Evolutionary conservation across 306 rosid genomes (phyloP), one percentile per base, ranked within the genome.

Genomic region (Trichosanthes truncata): DNA sequence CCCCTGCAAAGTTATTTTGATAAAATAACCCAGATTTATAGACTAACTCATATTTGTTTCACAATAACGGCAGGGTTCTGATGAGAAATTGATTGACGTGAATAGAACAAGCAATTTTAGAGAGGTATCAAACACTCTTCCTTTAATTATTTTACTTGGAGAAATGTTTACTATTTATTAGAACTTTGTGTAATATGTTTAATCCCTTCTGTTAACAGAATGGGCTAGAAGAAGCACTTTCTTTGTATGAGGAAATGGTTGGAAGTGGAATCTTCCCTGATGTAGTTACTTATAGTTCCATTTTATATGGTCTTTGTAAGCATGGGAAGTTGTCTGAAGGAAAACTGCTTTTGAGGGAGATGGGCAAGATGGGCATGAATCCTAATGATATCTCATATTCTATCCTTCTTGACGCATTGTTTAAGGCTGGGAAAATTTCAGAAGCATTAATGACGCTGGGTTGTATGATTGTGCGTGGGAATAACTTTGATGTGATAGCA

Each of bases 381-480:
- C 96, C 93, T 75, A 93, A 91, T 84, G 89, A 90, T 75, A 79
- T 90, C 77, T 90, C 97, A 7, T 91, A 86, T 85, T 83, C 99
- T 51, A 90, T 89, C 49, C 65, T 93, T 65, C 81, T 89, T 46
- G 87, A 89, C 79, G 80, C 86, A 61, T 84, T 93, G 78, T 86
- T 92, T 68, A 93, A 93, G 80, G 87, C 89, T 36, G 88, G 91
- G 52, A 88, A 85, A 81, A 66, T 57, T 18, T 31, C 82, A 84
- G 97, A 95, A 82, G 97, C 96, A 82, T 85, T 85, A 79, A 81
- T 57, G 79, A 81, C 86, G 83, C 92, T 87, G 80, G 71, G 92
- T 90, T 95, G 86, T 81, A 88, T 95, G 92, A 83, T 93, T 80
- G 90, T 90, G 29, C 88, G 88, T n/a, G 97, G 97, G 68, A 84